These are phyloP conservation scores for Lasiodiplodia sp. DNA, from an alignment of 2,329 filamentous ascomycete species.

Conservation along the genomic window DNA sequence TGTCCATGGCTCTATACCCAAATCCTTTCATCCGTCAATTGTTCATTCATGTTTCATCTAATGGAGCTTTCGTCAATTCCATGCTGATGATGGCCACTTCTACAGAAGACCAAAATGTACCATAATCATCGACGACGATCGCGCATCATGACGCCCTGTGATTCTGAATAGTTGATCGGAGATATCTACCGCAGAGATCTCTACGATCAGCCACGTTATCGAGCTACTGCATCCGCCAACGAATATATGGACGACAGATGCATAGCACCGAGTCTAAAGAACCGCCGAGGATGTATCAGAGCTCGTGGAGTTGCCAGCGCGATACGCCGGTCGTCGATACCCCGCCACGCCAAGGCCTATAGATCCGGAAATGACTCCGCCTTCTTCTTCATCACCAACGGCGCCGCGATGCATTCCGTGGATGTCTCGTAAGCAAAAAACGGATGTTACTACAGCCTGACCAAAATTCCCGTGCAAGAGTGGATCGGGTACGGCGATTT, in stretches of 20 bases:
- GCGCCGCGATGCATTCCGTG: not conserved
- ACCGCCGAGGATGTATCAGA: not conserved
- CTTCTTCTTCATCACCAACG: not conserved
- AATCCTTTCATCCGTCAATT: not conserved
- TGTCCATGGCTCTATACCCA: constrained; percentile 19
- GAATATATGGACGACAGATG: not conserved
- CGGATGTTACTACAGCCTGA: not conserved
- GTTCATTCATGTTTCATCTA: not conserved
- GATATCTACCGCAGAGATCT: not conserved
- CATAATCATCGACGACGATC: not conserved
- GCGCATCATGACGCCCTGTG: not conserved
- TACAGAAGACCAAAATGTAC: not conserved
- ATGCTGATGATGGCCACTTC: not conserved
- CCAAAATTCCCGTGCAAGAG: not conserved
- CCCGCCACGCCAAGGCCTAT: not conserved
- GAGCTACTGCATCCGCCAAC: not conserved
- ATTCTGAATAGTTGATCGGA: not conserved
- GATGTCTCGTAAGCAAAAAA: not conserved
- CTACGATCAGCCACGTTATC: not conserved
- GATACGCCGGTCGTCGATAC: not conserved
- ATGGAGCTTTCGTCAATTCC: not conserved
- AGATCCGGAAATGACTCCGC: not conserved
- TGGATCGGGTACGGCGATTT: not conserved
- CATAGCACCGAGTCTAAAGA: not conserved
- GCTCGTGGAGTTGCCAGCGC: not conserved